Evolutionary conservation across 2,329 filamentous ascomycete species (phyloP).

Genomic region (Penicillium sp.): DNA sequence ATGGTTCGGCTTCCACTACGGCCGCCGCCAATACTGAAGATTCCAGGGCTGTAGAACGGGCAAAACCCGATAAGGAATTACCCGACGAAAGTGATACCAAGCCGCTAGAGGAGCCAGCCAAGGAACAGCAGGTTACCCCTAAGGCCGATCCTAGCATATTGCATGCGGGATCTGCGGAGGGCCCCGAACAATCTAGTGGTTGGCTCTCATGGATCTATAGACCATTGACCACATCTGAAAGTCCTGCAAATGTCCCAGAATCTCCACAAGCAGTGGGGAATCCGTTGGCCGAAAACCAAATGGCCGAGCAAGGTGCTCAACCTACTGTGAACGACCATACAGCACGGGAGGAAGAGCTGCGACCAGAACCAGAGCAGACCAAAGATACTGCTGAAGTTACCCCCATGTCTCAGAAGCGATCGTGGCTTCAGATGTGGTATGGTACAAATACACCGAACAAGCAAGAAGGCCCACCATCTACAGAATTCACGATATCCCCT

Average conservation of each 20-base stretch:
- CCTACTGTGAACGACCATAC: conserved; percentile 5
- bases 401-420: conserved; percentile 34
- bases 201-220: conserved; percentile 42
- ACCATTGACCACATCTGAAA: conserved; percentile 14
- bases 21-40: conserved; percentile 20
- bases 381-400: conserved; percentile 5
- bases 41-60: conserved; percentile 7
- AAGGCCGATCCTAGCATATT: conserved; percentile 12
- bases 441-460: conserved; percentile 26
- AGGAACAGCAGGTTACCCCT: conserved; percentile 16
- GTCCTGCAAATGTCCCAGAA: conserved; percentile 7
- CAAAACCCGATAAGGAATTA: conserved; percentile 19
- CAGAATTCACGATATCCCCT: conserved; percentile 9
- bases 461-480: conserved; percentile 20
- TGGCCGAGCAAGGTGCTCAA: conserved; percentile 9
- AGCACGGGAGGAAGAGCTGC: conserved; percentile 13
- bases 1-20: conserved; percentile 34
- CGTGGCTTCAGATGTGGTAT: conserved; percentile 47
- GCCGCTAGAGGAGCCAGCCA: conserved; percentile 14
- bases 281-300: conserved; percentile 6
- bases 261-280: conserved; percentile 12
- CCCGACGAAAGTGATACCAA: conserved; percentile 9
- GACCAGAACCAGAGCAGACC: conserved; percentile 1
- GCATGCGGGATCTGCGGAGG: conserved; percentile 11
- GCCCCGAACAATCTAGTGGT: conserved; percentile 22